Base-by-base conservation (phyloP, 192 early-diverging fungal genomes). In the Coemansia sp. region DNA sequence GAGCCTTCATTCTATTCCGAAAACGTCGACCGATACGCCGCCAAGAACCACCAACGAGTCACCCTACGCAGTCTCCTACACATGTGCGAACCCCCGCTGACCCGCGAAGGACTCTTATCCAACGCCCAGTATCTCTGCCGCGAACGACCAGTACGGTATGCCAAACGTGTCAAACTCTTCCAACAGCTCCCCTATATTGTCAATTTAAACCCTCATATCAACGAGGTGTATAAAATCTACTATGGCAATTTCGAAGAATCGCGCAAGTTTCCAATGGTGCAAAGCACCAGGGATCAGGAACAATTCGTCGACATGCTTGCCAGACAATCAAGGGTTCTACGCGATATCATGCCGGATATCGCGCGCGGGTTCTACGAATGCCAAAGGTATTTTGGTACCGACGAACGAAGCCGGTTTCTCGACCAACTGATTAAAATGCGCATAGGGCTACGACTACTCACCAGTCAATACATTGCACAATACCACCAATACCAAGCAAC, bases 141-240 rank as follows among this genome's bases (percentile, higher is more conserved):
- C 9, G 94, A 96, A 70, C 83, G 96, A 8, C 95, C 95, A 0
- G 92, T 92, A 51, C 87, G 96, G 6, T 77, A 96, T 61, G 95
- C 94, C 28, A 75, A 91, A 55, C 88, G 94, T 5, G 65, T 83
- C 12, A 87, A 87, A 66, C 91, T 90, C 5, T 88, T 96, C 37
- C 92, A 96, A 73, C 89, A 85, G 45, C 85, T 96, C 12, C 94
- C 94, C 0, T 96, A 91, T 70, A 98, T 98, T 61, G 95, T 98
- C 39, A 95, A 93, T 57, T 90, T 93, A 36, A 98, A 98, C 70
- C 96, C 96, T 0, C 84, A 91, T 68, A 92, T 98, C 64, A 84
- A 89, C 59, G 68, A 71, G 33, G 87, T 94, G 11, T 95, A 95
- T 75, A 67, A 86, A 36, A 83, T 93, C 1, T 93, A 92, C 64